These are phyloP conservation scores for Setomelanomma holmii DNA, from an alignment of 2,329 filamentous ascomycete genomes.

Conservation along the genomic window DNA sequence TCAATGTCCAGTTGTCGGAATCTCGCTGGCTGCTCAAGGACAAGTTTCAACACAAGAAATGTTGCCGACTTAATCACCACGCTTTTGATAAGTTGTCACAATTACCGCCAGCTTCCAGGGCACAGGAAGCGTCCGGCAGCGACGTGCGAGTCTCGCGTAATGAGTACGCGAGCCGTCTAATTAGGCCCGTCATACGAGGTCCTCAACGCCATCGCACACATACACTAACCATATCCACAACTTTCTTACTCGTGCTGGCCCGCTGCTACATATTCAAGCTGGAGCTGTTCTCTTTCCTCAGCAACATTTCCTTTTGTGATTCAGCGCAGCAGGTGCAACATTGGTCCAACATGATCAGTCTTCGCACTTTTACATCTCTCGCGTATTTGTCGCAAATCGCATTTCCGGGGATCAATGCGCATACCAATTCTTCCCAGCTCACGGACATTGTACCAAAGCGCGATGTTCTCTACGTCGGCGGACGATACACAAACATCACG, in stretches of 20 bases:
- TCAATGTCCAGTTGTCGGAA: no score
- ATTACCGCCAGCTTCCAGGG: no score
- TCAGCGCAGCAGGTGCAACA: not conserved
- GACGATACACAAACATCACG: conserved; percentile 18
- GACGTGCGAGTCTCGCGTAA: no score
- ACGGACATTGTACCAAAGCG: conserved; percentile 18
- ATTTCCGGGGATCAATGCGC: conserved; percentile 12
- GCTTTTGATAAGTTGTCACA: no score
- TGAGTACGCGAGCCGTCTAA: no score
- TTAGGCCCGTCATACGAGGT: not conserved
- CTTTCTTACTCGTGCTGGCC: not conserved
- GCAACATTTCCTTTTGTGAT: conserved; percentile 1
- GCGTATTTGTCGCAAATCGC: conserved; percentile 12
- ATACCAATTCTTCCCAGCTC: conserved; percentile 13
- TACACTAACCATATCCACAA: not conserved
- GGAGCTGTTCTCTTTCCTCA: not conserved
- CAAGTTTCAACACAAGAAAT: no score
- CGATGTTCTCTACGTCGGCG: conserved; percentile 23
- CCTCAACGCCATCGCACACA: not conserved
- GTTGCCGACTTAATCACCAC: no score
- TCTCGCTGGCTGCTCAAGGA: no score
- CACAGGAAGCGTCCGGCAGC: no score
- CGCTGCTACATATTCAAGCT: conserved; percentile 1
- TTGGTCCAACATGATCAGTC: conserved; percentile 13
- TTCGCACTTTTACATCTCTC: conserved; percentile 13